Evolutionary conservation across 2,329 filamentous ascomycete species (phyloP).

Genomic region (Venturia aucupariae): DNA sequence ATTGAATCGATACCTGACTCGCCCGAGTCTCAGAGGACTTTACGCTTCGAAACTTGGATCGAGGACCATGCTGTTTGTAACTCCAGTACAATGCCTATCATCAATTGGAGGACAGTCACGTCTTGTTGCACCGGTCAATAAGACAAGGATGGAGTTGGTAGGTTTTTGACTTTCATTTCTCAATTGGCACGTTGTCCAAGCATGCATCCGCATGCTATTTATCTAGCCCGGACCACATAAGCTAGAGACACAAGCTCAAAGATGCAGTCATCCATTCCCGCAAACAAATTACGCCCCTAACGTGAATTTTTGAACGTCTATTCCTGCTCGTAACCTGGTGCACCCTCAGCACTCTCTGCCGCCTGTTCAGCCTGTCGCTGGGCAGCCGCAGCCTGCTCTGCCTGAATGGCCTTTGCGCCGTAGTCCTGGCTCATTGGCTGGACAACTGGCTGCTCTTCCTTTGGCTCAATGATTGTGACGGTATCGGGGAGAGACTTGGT

Average conservation of each 20-base stretch:
- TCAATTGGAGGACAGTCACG: no score
- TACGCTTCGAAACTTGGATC: no score
- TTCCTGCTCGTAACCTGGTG: slow-evolving; percentile 26
- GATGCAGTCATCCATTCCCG: neutral
- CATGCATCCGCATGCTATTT: neutral
- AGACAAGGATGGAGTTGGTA: neutral
- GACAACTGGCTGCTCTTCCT: slow-evolving; percentile 94
- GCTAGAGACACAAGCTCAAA: neutral
- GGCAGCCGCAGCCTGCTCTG: slow-evolving; percentile 56
- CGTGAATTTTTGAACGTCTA: slow-evolving; percentile 4
- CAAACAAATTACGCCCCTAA: neutral
- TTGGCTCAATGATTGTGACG: slow-evolving; percentile 99
- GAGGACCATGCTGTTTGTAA: no score
- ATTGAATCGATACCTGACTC: neutral
- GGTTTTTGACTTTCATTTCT: slow-evolving; percentile 1
- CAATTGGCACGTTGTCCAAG: slow-evolving; percentile 2
- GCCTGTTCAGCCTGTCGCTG: slow-evolving; percentile 51
- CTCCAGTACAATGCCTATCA: neutral
- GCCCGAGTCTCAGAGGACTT: no score
- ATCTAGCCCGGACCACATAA: neutral
- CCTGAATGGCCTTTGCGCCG: slow-evolving; percentile 76
- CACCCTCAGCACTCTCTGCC: slow-evolving; percentile 40
- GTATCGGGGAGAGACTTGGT: slow-evolving; percentile 96
- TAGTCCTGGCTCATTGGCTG: slow-evolving; percentile 98
- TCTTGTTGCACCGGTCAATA: neutral